Base-by-base conservation (phyloP, 148 eudicot species). In the Nepenthes gracilis region DNA sequence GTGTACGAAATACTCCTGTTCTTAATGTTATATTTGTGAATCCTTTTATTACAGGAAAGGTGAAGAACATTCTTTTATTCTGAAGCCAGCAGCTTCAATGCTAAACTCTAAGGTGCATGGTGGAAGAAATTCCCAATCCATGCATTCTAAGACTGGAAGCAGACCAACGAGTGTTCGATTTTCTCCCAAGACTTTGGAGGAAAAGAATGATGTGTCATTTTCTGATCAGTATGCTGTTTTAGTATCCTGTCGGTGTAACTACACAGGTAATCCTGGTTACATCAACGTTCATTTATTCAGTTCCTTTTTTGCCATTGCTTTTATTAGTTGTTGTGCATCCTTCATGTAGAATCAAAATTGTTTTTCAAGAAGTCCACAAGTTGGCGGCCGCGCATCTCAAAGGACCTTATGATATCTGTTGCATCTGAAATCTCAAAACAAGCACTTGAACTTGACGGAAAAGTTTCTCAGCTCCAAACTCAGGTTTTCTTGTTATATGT, bases 61-160 rank as follows among this genome's bases (percentile, higher is more conserved):
- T 63, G 98, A 93, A 80, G 96, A 93, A 78, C 98, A 88, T 66
- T 93, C 98, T 65, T 93, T 93, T 66, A 84, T 93, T 73, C 86
- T 93, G 64, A 93, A 88, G 67, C 96, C 96, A 63, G 87, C 88
- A 45, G 69, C 81, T 58, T 75, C 85, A 43, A 55, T 70, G 58
- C 71, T 76, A 78, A 88, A 78, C 58, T 48, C 80, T 50, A 85
- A 74, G 62, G 65, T 74, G 51, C 73, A 55, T 6, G 57, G 66
- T 62, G 78, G 66, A 60, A 72, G 69, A 69, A 47, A 43, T 66
- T 48, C 60, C 54, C 78, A 70, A 68, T 10, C 59, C 33, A 74
- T 71, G 52, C 71, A 58, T 64, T 61, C 67, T 11, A 71, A 66
- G 77, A 50, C 78, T 67, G 83, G 83, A 71, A 82, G 63, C 58